Base-by-base conservation (phyloP, 2,329 filamentous ascomycete species). In the Macrophomina phaseolina region DNA sequence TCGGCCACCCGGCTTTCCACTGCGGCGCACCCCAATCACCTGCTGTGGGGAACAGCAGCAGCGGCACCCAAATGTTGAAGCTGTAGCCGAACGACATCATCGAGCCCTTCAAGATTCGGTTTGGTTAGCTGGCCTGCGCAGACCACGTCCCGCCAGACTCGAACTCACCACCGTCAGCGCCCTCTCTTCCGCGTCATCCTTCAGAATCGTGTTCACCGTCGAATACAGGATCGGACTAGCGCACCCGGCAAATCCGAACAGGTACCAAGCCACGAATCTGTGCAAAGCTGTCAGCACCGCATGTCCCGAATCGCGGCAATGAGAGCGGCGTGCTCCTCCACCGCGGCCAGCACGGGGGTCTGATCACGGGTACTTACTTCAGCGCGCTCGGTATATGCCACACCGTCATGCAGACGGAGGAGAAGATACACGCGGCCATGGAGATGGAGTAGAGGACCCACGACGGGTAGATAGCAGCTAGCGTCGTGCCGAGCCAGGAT, bases 401-500 rank as follows among this genome's bases (percentile, higher is more conserved):
- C 11, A 84, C 71, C 2, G 82, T 78, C 73, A 85, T 81, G 65
- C 81, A 81, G 9, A 83, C 74, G 3, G 78, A 78, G 0, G 81
- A 82, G 48, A 84, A 79, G 8, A 83, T 70, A 52, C 78, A 80
- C 16, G 79, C 80, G 0, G 69, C 67, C 4, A 79, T 78, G 1
- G 80, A 78, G 4, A 82, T 74, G 0, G 79, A 80, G 68, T 83
- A 85, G 5, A 85, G 81, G 2, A 76, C 71, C 83, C 83, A 85
- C 0, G 81, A 73, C 0, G 83, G 83, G 56, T 85, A 85, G 1
- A 85, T 83, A 56, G 82, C 80, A 7, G 83, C 84, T 6, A 86
- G 72, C 0, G 83, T 85, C 0, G 83, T 83, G 0, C 83, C 83
- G 0, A 85, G 71, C 73, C 84, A 81, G 0, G 83, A 84, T 0